Evolutionary conservation across 768 basidiomycete species (phyloP).

Genomic region (Pholiota conissans): DNA sequence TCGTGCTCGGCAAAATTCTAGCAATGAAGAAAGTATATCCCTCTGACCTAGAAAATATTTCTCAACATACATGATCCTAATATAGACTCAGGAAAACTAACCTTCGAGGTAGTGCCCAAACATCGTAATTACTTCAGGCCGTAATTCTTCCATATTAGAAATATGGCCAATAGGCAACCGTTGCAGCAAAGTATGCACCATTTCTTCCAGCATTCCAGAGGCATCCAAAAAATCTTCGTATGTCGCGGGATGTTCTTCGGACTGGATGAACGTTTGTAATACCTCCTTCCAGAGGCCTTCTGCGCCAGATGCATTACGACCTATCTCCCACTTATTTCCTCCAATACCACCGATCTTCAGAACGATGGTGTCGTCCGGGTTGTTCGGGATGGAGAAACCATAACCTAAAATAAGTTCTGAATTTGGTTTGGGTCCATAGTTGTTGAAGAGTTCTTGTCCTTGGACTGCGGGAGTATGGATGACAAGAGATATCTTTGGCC

Average conservation of each 20-base stretch:
- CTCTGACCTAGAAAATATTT: conserved; percentile 44
- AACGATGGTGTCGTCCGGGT: conserved; percentile 85
- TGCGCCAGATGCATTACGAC: conserved; percentile 52
- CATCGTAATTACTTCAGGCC: conserved; percentile 66
- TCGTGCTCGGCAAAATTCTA: conserved; percentile 48
- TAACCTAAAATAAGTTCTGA: conserved; percentile 89
- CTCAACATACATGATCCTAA: background rate
- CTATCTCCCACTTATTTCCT: conserved; percentile 60
- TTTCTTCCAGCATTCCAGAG: conserved; percentile 62
- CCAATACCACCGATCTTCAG: conserved; percentile 67
- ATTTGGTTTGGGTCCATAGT: conserved; percentile 91
- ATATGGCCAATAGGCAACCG: conserved; percentile 42
- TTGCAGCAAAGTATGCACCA: conserved; percentile 55
- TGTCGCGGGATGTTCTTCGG: conserved; percentile 24
- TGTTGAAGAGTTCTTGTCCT: conserved; percentile 76
- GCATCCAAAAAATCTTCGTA: conserved; percentile 73
- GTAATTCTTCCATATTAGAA: conserved; percentile 26
- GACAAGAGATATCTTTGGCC: conserved; percentile 60
- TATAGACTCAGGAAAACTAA: conserved; percentile 21
- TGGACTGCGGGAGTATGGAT: conserved; percentile 41
- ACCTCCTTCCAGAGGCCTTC: conserved; percentile 66
- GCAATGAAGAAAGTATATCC: conserved; percentile 54
- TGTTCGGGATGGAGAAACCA: conserved; percentile 78
- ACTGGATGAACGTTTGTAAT: conserved; percentile 28
- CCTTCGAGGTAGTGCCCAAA: conserved; percentile 68